Evolutionary conservation across 1,284 basidiomycete species (phyloP), one percentile per base, ranked within the genome.

Genomic region (Marasmius oreades): DNA sequence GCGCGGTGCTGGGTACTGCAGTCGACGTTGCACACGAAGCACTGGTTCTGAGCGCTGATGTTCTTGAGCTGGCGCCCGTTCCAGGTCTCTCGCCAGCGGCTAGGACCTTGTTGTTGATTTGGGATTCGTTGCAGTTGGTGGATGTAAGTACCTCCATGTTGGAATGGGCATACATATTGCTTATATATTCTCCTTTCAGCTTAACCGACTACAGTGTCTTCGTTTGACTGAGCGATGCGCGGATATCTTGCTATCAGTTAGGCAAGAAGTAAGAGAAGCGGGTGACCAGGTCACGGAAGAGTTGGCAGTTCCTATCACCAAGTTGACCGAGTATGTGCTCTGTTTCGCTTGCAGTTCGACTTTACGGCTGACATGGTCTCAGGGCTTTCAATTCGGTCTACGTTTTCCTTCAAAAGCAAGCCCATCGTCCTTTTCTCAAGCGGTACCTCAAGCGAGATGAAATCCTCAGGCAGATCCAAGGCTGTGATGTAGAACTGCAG

Each of bases 381-480:
- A 28, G 81, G 74, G 67, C 75, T 0, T 83, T 80, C 61, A 62
- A 65, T 7, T 42, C 75, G 47, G 80, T 90, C 2, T 72, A 76
- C 48, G 62, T 68, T 5, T 77, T 90, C 61, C 75, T 89, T 18
- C 64, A 78, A 57, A 84, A 81, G 59, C 84, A 88, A 60, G 75
- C 77, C 10, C 78, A 80, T 52, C 73, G 87, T 1, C 86, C 89
- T 0, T 92, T 92, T 72, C 69, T 93, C 60, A 91, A 90, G 70
- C 78, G 88, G 1, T 92, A 91, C 67, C 76, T 92, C 51, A 86
- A 85, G 66, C 79, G 88, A 36, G 85, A 90, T 37, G 87, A 92
- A 61, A 87, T 90, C 45, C 68, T 77, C 20, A 72, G 73, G 22
- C 79, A 79, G 52, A 81, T 90, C 36, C 61, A 66, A 6, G 74